These are phyloP conservation scores for Wickerhamiella brachini DNA, from an alignment of 805 yeast species.

Conservation along the genomic window DNA sequence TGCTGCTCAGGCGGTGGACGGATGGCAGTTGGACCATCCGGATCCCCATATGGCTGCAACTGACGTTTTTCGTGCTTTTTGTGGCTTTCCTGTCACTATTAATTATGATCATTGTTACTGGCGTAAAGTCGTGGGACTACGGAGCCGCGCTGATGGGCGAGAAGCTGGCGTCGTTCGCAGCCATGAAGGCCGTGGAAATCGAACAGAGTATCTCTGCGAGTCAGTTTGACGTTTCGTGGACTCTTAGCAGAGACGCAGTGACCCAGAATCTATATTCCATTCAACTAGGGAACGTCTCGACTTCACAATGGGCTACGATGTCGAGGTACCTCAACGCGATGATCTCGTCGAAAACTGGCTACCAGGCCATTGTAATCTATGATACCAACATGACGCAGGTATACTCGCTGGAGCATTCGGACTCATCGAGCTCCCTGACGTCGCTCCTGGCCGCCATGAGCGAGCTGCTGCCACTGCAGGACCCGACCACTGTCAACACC, in stretches of 20 bases:
- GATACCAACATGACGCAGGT: constrained; percentile 4
- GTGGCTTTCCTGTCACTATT: constrained; percentile 11
- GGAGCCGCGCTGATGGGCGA: constrained; percentile 9
- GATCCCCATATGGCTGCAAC: constrained; percentile 14
- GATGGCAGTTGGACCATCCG: constrained; percentile 3
- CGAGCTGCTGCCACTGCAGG: constrained; percentile 5
- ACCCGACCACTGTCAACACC: background rate
- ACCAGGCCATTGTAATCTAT: constrained; percentile 8
- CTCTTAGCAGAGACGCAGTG: constrained; percentile 5
- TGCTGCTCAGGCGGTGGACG: background rate
- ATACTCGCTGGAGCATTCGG: constrained; percentile 5
- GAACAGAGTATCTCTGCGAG: constrained; percentile 4
- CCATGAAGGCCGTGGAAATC: constrained; percentile 10
- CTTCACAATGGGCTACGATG: constrained; percentile 3
- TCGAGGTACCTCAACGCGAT: constrained; percentile 3
- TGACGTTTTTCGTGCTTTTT: constrained; percentile 12
- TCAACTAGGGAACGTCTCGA: constrained; percentile 8
- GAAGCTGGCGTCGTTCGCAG: constrained; percentile 13
- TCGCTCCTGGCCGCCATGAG: constrained; percentile 5
- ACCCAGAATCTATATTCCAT: constrained; percentile 4
- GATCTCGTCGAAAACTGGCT: constrained; percentile 5
- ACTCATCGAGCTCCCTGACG: constrained; percentile 1
- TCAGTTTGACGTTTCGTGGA: constrained; percentile 1
- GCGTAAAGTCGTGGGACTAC: constrained; percentile 7
- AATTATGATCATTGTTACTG: constrained; percentile 7